Evolutionary conservation across 2,329 filamentous ascomycete genomes (phyloP), one percentile per base, ranked within the genome.

Genomic region (Pseudogymnoascus sp.): DNA sequence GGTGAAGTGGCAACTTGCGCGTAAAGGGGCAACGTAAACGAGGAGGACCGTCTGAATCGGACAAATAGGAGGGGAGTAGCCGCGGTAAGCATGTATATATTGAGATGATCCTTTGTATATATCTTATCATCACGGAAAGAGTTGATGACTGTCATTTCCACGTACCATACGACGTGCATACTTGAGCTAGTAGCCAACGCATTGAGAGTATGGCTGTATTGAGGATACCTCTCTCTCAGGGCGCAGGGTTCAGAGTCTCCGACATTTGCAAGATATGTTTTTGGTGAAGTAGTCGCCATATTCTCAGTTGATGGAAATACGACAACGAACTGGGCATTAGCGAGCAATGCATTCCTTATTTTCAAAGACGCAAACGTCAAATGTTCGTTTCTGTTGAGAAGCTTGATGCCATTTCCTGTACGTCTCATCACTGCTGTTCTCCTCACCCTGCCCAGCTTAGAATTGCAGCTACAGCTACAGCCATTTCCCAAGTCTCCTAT

Each of bases 1-100:
- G 69, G 69, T 9, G 62, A 57, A 35, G 65, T 64, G 18, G 66
- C 61, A n/a, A 70, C 65, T 18, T 53, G 43, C 18, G 43, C 43
- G 1, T 53, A 6, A 30, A 18, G 1, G 14, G 8, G 11, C 28
- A 4, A 4, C 8, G 2, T 50, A 6, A 8, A 15, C n/a, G 25
- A 3, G 14, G 8, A 25, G 25, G 8, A 8, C 9, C n/a, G 25
- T 33, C n/a, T 18, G 1, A 18, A 33, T 33, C 18, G 25, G 43
- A 53, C 14, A 28, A 30, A 11, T 14, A 15, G 22, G 43, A 18
- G 8, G 25, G 14, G 8, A 18, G n/a, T 53, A 33, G 25, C n/a
- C 30, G 25, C 25, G 14, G 22, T 15, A 50, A 50, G 14, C 11
- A 18, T 53, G 43, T 53, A 53, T 53, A 53, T 53, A 53, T 53